Evolutionary conservation across 1,284 basidiomycete genomes (phyloP), one percentile per base, ranked within the genome.

Genomic region (Ceratobasidium sp.): DNA sequence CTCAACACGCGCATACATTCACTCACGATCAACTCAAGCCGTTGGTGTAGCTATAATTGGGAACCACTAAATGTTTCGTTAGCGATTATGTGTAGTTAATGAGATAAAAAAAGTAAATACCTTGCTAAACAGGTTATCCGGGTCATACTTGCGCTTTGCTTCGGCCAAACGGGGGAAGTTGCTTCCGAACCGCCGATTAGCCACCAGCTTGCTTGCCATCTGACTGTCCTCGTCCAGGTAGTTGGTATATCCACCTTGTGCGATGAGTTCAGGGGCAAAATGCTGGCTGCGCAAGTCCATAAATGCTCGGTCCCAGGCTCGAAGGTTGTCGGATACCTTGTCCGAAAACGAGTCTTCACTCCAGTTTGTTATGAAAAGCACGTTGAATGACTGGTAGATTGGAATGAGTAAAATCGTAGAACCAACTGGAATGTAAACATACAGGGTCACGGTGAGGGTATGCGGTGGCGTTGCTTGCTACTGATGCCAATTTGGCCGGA

Each of bases 381-480:
- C 28, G 20, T 64, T 64, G 61, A 44, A 64, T 46, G 38, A 12
- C 61, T 64, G 33, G 40, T 33, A 33, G 17, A 15, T 33, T 40
- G 6, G 13, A 33, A 4, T 40, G 26, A 33, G 2, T 3, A 13
- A 33, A 40, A 15, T 40, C 15, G 28, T 26, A 62, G 10, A 40
- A 50, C 17, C 17, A 50, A 50, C 15, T 50, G 3, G 48, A 17
- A 20, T 2, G 3, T 4, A 48, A 10, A 71, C 78, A 33, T 64
- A 80, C 79, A 10, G 77, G 71, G 23, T 61, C 46, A 17, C 79
- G 70, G 33, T 75, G 66, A 10, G 66, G 71, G 46, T 80, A 82
- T 7, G 88, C 87, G 1, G 86, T 87, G 20, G 81, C 83, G 33
- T 83, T 83, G 28, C 82, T 81, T 1, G 79, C 83, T 5, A 89